Evolutionary conservation across 73 alveolate genomes (phyloP).

Genomic region (Paramecium biaurelia): DNA sequence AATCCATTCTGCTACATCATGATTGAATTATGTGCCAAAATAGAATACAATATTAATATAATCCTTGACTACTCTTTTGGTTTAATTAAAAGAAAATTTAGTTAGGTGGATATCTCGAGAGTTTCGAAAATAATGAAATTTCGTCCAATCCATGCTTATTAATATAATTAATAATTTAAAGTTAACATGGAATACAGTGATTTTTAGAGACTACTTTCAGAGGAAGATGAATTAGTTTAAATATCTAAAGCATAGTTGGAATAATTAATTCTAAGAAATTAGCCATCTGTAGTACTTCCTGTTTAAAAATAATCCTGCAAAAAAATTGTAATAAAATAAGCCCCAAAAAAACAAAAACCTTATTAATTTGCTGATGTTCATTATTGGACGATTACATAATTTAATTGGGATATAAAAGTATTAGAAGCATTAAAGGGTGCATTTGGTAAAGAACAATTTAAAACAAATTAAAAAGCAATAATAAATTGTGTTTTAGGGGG

Average conservation of each 20-base stretch:
- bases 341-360: not conserved
- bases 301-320: not conserved
- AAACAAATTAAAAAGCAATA: constrained; percentile 88
- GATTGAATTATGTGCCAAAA: not conserved
- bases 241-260: not conserved
- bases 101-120: no score
- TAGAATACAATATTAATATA: not conserved
- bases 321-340: not conserved
- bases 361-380: constrained; percentile 40
- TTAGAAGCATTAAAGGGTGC: constrained; percentile 65
- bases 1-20: constrained; percentile 37
- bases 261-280: not conserved
- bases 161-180: not conserved
- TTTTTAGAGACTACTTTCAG: not conserved
- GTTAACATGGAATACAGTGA: not conserved
- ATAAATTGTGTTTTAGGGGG: constrained; percentile 83
- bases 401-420: constrained; percentile 83
- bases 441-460: constrained; percentile 83
- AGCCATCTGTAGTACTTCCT: not conserved
- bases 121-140: not conserved
- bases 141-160: not conserved
- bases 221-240: constrained; percentile 4
- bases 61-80: constrained; percentile 10
- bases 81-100: not conserved
- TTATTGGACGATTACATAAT: not conserved